Base-by-base conservation (phyloP, 2,329 filamentous ascomycete species). In the Pyrenophora seminiperda region DNA sequence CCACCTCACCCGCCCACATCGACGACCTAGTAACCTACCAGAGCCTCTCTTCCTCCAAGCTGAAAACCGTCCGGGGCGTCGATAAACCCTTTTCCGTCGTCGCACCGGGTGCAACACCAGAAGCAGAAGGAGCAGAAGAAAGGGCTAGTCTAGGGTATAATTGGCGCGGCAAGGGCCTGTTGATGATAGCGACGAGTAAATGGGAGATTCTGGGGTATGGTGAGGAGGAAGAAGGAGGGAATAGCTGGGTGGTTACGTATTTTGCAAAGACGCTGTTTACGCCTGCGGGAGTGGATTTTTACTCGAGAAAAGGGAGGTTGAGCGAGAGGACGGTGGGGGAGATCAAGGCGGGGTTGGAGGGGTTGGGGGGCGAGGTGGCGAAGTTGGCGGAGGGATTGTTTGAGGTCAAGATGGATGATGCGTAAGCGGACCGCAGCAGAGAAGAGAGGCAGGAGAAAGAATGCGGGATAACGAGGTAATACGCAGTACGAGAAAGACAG, bases 121-220 rank as follows among this genome's bases (percentile, higher is more conserved):
- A 39, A 7, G 22, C 24, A 2, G 42, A 41, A 7, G 55, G 18
- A 4, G 38, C 40, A 7, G 54, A 13, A 3, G 56, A 62, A 13
- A 61, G 65, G 89, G 88, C 85, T 80, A 67, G 60, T 36, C 51
- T 70, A 22, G 66, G 54, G 2, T 75, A 72, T 44, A 59, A 87
- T 62, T 96, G 91, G 91, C 79, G 89, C 38, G 91, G 91, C 7
- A 89, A 85, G 64, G 88, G 90, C 7, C 83, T 81, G 82, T 73
- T 96, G 54, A 82, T 81, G 68, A 85, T 93, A 59, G 87, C 89
- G 19, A 81, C 79, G 13, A 87, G 83, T 37, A 85, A 90, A 66
- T 96, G 91, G 91, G 89, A 96, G 78, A 76, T 94, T 2, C 73
- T 95, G 14, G 90, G 87, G 3, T 92, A 84, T 79, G 90, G 90